These are phyloP conservation scores for Protomyces gravidus DNA, from an alignment of 1,139 yeast genomes.

Conservation along the genomic window DNA sequence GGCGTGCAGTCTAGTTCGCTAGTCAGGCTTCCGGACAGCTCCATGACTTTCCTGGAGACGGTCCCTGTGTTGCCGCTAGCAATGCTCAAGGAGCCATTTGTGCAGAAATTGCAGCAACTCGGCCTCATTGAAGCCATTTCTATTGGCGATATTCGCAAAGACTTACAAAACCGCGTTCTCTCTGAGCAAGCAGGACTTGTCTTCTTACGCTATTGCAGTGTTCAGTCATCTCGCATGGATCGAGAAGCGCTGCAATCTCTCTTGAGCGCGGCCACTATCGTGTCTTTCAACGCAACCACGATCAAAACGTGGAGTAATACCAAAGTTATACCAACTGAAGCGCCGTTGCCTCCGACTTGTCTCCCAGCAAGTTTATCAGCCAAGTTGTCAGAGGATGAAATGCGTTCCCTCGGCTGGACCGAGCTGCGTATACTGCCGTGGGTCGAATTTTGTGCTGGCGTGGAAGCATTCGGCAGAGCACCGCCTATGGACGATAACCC, in stretches of 20 bases:
- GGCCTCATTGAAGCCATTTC: slow-evolving; percentile 37
- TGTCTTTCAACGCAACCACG: slow-evolving; percentile 35
- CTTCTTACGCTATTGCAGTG: slow-evolving; percentile 33
- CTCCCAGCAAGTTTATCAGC: slow-evolving; percentile 37
- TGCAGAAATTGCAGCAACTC: slow-evolving; percentile 37
- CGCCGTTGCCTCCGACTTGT: slow-evolving; percentile 41
- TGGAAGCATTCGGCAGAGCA: not conserved
- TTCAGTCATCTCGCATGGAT: slow-evolving; percentile 27
- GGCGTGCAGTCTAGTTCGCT: slow-evolving; percentile 40
- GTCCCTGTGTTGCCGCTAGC: slow-evolving; percentile 39
- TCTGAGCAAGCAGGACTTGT: slow-evolving; percentile 30
- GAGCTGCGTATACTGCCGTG: slow-evolving; percentile 38
- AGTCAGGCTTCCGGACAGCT: slow-evolving; percentile 39
- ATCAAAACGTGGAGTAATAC: slow-evolving; percentile 34
- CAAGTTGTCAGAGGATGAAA: slow-evolving; percentile 34
- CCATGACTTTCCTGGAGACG: slow-evolving; percentile 38
- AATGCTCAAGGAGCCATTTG: slow-evolving; percentile 37
- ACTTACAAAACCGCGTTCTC: slow-evolving; percentile 38
- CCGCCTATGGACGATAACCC: slow-evolving; percentile 35
- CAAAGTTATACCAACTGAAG: slow-evolving; percentile 36
- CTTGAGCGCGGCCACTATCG: slow-evolving; percentile 32
- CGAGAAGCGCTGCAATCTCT: slow-evolving; percentile 27
- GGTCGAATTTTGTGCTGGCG: slow-evolving; percentile 36
- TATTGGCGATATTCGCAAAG: slow-evolving; percentile 37
- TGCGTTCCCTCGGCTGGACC: slow-evolving; percentile 37